Evolutionary conservation across 345 rosid genomes (phyloP).

Genomic region (Eutrema heterophyllum): DNA sequence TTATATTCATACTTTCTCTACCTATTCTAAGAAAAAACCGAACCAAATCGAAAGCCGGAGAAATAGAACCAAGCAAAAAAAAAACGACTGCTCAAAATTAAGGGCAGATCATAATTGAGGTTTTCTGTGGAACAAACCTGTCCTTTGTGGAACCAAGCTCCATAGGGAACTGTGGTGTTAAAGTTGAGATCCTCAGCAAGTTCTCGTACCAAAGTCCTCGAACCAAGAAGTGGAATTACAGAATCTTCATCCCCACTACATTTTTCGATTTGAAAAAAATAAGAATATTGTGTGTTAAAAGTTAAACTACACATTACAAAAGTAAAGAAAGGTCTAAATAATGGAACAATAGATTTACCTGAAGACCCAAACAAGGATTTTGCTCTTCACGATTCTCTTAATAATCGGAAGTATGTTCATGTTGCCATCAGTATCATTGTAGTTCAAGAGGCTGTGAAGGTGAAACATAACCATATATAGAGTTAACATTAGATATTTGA

Average conservation of each 20-base stretch:
- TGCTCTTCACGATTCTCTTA: conserved; percentile 52
- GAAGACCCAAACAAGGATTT: conserved; percentile 76
- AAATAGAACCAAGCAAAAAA: background rate
- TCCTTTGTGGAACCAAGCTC: conserved; percentile 83
- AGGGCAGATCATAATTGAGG: background rate
- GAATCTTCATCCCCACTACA: conserved; percentile 88
- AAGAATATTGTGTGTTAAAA: background rate
- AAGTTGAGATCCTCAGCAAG: conserved; percentile 66
- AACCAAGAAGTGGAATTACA: conserved; percentile 73
- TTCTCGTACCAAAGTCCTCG: conserved; percentile 72
- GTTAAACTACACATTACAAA: background rate
- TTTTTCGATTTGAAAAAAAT: background rate
- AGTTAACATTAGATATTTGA: background rate
- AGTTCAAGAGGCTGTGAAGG: conserved; percentile 48
- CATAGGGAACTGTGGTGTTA: conserved; percentile 63
- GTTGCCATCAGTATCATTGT: conserved; percentile 53
- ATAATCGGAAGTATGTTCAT: conserved; percentile 75
- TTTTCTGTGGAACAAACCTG: conserved; percentile 44
- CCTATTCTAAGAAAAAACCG: background rate
- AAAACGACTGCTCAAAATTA: background rate
- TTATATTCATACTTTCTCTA: background rate
- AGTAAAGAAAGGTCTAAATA: background rate
- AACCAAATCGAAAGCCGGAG: background rate
- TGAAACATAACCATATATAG: background rate
- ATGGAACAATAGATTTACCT: conserved; percentile 37